Conservation (phyloP, 164 flowering plant genomes). For the Magnolia officinalis region DNA sequence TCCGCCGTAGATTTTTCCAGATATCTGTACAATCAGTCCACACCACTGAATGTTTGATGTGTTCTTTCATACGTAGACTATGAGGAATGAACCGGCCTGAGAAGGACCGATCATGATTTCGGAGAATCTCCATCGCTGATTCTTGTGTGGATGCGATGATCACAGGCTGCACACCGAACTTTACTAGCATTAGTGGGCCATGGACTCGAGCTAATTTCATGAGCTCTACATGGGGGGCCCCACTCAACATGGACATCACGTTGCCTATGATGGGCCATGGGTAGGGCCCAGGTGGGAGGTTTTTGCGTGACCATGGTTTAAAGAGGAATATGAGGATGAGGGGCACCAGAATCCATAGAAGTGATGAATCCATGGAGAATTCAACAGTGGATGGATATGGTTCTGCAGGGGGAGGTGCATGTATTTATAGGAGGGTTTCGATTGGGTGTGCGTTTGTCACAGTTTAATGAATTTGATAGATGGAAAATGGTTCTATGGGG, state of each 20-base stretch:
- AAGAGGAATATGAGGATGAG: not conserved
- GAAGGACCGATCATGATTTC: conserved; percentile 19
- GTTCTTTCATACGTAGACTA: conserved; percentile 1
- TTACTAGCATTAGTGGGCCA: conserved; percentile 34
- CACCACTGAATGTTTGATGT: conserved; percentile 11
- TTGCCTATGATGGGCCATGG: conserved; percentile 46
- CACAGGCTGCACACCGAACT: conserved; percentile 25
- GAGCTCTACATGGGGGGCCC: conserved; percentile 21
- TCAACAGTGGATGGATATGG: not conserved
- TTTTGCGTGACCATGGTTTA: not conserved
- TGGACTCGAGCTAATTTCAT: conserved; percentile 16
- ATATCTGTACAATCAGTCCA: conserved; percentile 32
- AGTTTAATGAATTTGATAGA: too few species aligned
- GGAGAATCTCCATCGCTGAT: conserved; percentile 30
- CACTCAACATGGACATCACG: conserved; percentile 16
- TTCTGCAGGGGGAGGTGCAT: too few species aligned
- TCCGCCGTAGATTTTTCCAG: conserved; percentile 30
- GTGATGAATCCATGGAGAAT: not conserved
- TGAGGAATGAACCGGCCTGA: conserved; percentile 21
- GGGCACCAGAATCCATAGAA: not conserved
- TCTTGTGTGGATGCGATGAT: conserved; percentile 26
- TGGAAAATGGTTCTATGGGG: too few species aligned
- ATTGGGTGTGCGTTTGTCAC: not conserved
- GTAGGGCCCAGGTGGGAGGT: conserved; percentile 41
- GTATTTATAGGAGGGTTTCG: not conserved